These are phyloP conservation scores for Daldinia caldariorum DNA, from an alignment of 495 filamentous ascomycete genomes.

Conservation along the genomic window DNA sequence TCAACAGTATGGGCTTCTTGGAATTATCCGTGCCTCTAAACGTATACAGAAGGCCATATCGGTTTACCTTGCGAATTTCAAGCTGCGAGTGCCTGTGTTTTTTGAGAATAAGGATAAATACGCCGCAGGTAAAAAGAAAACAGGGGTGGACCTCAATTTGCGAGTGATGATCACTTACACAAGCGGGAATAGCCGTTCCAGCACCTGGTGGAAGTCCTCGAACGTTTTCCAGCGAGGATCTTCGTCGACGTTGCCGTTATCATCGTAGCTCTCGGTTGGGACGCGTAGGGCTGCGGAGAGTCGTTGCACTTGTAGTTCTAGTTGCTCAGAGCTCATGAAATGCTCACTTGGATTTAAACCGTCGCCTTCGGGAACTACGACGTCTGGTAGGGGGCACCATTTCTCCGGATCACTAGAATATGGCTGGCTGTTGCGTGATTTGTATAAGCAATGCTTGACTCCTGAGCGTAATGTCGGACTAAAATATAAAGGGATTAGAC, in stretches of 20 bases:
- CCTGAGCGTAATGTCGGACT: constrained; percentile 8
- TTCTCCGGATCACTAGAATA: constrained; percentile 6
- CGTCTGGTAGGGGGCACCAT: constrained; percentile 31
- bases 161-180: constrained; percentile 33
- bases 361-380: constrained; percentile 21
- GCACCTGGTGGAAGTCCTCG: constrained; percentile 51
- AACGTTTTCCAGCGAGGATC: constrained; percentile 61
- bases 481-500: constrained; percentile 18
- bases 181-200: constrained; percentile 55
- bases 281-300: constrained; percentile 51
- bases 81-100: constrained; percentile 39
- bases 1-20: constrained; percentile 68
- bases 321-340: constrained; percentile 19
- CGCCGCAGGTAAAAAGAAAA: neutral
- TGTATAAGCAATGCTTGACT: constrained; percentile 2
- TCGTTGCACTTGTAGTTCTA: constrained; percentile 25
- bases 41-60: constrained; percentile 66
- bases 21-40: constrained; percentile 60
- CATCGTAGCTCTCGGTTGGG: constrained; percentile 60
- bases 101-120: neutral
- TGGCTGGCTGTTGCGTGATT: neutral
- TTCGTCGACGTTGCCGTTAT: constrained; percentile 58
- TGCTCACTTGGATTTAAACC: constrained; percentile 25
- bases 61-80: constrained; percentile 64
- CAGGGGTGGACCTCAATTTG: neutral